These are phyloP conservation scores for Xylogone sp. DNA, from an alignment of 2,329 filamentous ascomycete genomes.

Conservation along the genomic window DNA sequence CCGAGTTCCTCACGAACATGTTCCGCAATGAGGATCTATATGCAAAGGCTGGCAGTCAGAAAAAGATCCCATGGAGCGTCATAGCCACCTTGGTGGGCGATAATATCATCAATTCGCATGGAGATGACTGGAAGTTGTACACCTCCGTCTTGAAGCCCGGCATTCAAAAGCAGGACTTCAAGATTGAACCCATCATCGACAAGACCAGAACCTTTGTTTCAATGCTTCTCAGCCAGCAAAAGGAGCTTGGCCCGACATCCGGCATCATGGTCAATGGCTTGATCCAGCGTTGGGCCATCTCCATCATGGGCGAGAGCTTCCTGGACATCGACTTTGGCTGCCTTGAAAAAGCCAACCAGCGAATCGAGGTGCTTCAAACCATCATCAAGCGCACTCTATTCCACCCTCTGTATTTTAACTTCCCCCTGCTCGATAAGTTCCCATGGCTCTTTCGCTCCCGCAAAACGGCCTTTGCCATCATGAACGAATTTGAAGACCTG, in stretches of 20 bases:
- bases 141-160: constrained; percentile 27
- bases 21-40: constrained; percentile 28
- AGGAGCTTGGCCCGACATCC: too few relatives aligned
- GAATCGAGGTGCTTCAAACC: constrained; percentile 2
- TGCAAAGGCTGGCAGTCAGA: constrained; percentile 28
- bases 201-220: too few relatives aligned
- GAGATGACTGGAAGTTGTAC: constrained; percentile 28
- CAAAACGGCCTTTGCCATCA: too few relatives aligned
- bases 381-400: constrained; percentile 6
- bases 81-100: constrained; percentile 28
- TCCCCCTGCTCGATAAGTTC: constrained; percentile 4
- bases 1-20: constrained; percentile 9
- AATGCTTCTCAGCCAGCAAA: too few relatives aligned
- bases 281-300: too few relatives aligned
- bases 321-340: too few relatives aligned
- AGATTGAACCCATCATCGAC: too few relatives aligned
- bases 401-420: constrained; percentile 6
- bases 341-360: background rate
- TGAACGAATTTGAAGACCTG: too few relatives aligned
- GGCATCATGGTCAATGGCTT: too few relatives aligned
- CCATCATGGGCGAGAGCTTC: too few relatives aligned
- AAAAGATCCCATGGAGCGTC: constrained; percentile 29
- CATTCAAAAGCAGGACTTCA: constrained; percentile 19
- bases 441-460: background rate
- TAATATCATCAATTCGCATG: constrained; percentile 30